These are phyloP conservation scores for Exophiala phaeomuriformis DNA, from an alignment of 2,329 filamentous ascomycete species.

Conservation along the genomic window DNA sequence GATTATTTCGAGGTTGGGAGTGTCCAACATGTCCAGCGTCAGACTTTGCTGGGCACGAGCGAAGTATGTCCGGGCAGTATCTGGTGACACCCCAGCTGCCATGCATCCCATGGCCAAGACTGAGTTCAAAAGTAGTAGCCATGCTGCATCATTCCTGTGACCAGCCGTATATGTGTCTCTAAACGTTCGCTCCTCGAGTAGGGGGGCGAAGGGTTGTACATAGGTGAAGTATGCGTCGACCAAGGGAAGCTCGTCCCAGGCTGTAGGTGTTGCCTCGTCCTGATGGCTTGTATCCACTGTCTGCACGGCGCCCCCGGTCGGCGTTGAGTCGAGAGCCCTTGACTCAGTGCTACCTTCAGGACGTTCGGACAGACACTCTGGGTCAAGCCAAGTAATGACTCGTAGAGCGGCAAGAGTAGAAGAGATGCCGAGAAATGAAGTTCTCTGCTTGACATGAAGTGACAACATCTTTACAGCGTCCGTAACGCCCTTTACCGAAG, in stretches of 20 bases:
- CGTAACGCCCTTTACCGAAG: conserved; percentile 55
- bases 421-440: conserved; percentile 64
- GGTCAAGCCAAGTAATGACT: conserved; percentile 56
- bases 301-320: conserved; percentile 32
- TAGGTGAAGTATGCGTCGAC: conserved; percentile 71
- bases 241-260: conserved; percentile 59
- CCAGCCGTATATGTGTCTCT: conserved; percentile 57
- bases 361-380: conserved; percentile 41
- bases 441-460: conserved; percentile 51
- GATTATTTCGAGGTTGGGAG: conserved; percentile 64
- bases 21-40: conserved; percentile 60
- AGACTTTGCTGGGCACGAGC: conserved; percentile 60
- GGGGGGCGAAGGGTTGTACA: conserved; percentile 63
- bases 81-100: conserved; percentile 54
- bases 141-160: conserved; percentile 58
- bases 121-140: conserved; percentile 67
- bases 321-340: conserved; percentile 34
- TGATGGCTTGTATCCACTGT: conserved; percentile 38
- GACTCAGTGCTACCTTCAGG: conserved; percentile 33
- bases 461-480: conserved; percentile 67
- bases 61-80: conserved; percentile 61
- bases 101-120: conserved; percentile 70
- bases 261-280: conserved; percentile 48
- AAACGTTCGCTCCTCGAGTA: conserved; percentile 66
- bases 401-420: conserved; percentile 68